Percentiles rank a stretch among this genome's conserved stretches.
Conservation (phyloP, 75 land plant genomes). For the Pinus taeda region DNA sequence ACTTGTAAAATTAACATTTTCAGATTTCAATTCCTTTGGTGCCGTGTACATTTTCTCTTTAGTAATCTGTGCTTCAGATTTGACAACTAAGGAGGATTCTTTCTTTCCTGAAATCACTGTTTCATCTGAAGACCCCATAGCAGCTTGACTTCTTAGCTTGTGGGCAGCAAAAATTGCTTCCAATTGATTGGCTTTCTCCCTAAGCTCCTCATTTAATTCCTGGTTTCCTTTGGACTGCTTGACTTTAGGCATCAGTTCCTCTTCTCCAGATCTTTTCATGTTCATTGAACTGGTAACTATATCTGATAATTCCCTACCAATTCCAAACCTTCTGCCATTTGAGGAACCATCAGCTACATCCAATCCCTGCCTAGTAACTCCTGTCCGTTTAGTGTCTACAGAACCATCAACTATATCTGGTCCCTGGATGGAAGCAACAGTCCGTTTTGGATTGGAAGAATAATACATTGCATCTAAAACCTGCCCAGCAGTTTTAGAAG, state of each 20-base stretch:
- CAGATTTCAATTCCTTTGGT: background rate
- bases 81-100: background rate
- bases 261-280: background rate
- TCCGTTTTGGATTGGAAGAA: background rate
- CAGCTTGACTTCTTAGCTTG: background rate
- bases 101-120: background rate
- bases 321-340: background rate
- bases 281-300: background rate
- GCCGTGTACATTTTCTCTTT: background rate
- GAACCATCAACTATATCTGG: constrained; percentile 6
- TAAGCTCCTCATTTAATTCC: constrained; percentile 1
- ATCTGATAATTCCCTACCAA: background rate
- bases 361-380: background rate
- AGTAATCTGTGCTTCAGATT: background rate
- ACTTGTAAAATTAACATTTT: background rate
- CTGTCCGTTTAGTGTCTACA: background rate
- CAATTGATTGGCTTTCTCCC: constrained; percentile 12
- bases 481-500: background rate
- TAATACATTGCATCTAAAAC: background rate
- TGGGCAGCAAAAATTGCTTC: constrained; percentile 10
- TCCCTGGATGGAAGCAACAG: background rate
- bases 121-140: constrained; percentile 5
- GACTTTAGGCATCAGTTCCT: background rate
- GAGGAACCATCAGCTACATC: background rate
- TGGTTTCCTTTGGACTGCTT: background rate